A percentile compares a stretch with the other conserved stretches of the same genome.
These are phyloP conservation scores for Tarenaya hassleriana DNA, from an alignment of 345 rosid species.

Conservation along the genomic window DNA sequence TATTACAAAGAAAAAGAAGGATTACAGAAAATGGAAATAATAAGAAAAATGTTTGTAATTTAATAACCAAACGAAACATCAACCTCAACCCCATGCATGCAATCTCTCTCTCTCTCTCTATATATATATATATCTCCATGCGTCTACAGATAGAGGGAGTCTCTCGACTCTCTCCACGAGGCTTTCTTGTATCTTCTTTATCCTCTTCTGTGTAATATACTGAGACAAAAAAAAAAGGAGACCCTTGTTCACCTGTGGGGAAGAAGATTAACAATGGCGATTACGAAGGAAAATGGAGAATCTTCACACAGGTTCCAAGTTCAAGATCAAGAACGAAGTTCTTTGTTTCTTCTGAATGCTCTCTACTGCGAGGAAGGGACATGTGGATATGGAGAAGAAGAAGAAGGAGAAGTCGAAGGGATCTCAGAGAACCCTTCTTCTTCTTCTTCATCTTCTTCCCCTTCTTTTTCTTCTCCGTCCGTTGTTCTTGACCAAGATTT, in stretches of 20 bases:
- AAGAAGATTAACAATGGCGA: slow-evolving; percentile 47
- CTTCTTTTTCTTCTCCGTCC: slow-evolving; percentile 28
- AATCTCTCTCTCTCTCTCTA: slow-evolving; percentile 25
- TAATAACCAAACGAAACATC: too few relatives aligned
- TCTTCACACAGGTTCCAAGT: neutral
- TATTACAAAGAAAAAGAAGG: too few relatives aligned
- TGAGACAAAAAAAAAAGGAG: slow-evolving; percentile 10
- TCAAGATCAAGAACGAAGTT: slow-evolving; percentile 19
- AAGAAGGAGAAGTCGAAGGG: slow-evolving; percentile 28
- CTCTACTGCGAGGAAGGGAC: slow-evolving; percentile 68
- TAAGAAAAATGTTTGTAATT: too few relatives aligned
- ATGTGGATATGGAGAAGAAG: slow-evolving; percentile 48
- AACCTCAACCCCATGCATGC: too few relatives aligned
- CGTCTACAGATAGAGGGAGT: slow-evolving; percentile 19
- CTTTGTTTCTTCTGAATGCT: slow-evolving; percentile 43
- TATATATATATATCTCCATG: slow-evolving; percentile 24
- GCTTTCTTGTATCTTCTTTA: slow-evolving; percentile 22
- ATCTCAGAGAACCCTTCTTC: slow-evolving; percentile 24
- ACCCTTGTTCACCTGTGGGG: slow-evolving; percentile 33
- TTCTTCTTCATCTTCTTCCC: too few relatives aligned
- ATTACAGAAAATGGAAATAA: too few relatives aligned
- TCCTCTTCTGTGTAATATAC: too few relatives aligned
- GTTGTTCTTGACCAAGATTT: slow-evolving; percentile 54
- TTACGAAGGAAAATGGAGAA: slow-evolving; percentile 25
- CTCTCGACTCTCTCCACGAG: slow-evolving; percentile 27